These are phyloP conservation scores for Byssochlamys sp. DNA, from an alignment of 2,329 filamentous ascomycete genomes.

Conservation along the genomic window DNA sequence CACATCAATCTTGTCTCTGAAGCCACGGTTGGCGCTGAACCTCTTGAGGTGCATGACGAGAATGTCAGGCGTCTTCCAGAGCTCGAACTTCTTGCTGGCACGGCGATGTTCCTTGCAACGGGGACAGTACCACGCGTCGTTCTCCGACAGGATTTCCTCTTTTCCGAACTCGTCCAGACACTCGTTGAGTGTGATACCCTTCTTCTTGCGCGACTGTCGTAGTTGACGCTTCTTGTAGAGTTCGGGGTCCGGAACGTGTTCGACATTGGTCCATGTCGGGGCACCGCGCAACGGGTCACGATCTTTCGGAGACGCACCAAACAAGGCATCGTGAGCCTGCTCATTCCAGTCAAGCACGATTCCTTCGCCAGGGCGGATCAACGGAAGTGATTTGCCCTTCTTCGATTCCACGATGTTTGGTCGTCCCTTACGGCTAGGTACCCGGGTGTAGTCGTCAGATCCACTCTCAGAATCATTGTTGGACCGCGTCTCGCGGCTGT, in stretches of 20 bases:
- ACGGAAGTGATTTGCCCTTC: constrained; percentile 36
- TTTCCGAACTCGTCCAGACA: constrained; percentile 92
- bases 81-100: constrained; percentile 89
- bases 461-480: constrained; percentile 22
- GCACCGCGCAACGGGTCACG: constrained; percentile 49
- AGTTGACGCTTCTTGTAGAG: constrained; percentile 54
- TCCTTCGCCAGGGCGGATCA: constrained; percentile 72
- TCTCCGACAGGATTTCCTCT: constrained; percentile 83
- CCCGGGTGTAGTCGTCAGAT: constrained; percentile 18
- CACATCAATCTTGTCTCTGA: constrained; percentile 84
- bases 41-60: constrained; percentile 90
- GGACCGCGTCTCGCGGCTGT: constrained; percentile 11
- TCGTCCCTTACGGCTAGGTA: constrained; percentile 7
- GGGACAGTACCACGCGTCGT: constrained; percentile 96
- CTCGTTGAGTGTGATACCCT: constrained; percentile 75
- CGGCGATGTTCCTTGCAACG: constrained; percentile 87
- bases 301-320: constrained; percentile 38
- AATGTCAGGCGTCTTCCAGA: constrained; percentile 95
- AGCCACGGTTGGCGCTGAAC: constrained; percentile 73
- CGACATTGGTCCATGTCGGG: constrained; percentile 47
- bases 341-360: constrained; percentile 79
- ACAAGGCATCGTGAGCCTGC: constrained; percentile 61
- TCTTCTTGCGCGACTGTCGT: constrained; percentile 57
- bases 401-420: constrained; percentile 5
- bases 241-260: constrained; percentile 50